Evolutionary conservation across 2,329 filamentous ascomycete species (phyloP).

Genomic region (Colletotrichum eleusines): DNA sequence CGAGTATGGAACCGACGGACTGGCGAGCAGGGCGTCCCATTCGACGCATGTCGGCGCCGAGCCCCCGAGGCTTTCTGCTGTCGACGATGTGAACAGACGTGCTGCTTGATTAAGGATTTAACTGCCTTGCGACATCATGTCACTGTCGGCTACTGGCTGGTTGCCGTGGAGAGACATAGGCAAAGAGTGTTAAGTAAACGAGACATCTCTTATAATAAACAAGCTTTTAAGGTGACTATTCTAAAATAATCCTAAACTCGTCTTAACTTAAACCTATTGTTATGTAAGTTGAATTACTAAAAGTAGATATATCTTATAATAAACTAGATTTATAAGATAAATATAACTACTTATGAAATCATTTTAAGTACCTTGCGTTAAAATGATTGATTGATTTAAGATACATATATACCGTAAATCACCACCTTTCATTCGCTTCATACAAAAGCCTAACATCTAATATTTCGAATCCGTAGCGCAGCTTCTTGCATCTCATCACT

Average conservation of each 20-base stretch:
- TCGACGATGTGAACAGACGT: neutral
- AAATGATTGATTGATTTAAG: too few species aligned
- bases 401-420: too few species aligned
- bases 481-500: neutral
- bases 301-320: too few species aligned
- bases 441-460: too few species aligned
- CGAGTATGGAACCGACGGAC: neutral
- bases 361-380: too few species aligned
- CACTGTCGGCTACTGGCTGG: neutral
- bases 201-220: neutral
- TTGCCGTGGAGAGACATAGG: neutral
- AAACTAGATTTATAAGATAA: too few species aligned
- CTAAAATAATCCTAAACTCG: too few species aligned
- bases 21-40: neutral
- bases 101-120: neutral
- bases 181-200: fast-evolving
- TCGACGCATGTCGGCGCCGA: neutral
- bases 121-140: neutral
- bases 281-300: too few species aligned
- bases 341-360: too few species aligned
- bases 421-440: too few species aligned
- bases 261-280: too few species aligned
- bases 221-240: neutral
- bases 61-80: neutral
- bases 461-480: neutral